Evolutionary conservation across 805 yeast genomes (phyloP).

Genomic region (Deakozyma indianensis): DNA sequence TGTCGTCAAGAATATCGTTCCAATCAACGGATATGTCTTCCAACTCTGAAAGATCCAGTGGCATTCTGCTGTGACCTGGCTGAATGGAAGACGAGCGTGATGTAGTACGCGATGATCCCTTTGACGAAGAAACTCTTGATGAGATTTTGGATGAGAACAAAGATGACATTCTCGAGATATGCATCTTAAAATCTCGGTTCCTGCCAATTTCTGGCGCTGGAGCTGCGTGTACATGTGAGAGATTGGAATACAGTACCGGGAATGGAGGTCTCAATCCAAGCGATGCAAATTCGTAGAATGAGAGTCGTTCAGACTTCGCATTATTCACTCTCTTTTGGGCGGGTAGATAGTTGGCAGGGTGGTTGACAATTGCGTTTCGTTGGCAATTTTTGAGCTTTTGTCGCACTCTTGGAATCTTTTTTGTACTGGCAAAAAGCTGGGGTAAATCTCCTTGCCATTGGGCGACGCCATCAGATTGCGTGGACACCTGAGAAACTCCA

Average conservation of each 20-base stretch:
- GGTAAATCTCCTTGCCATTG: too few relatives aligned
- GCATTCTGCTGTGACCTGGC: neutral
- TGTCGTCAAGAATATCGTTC: too few relatives aligned
- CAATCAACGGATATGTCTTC: neutral
- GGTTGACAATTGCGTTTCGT: too few relatives aligned
- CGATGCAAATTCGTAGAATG: neutral
- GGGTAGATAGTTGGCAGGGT: too few relatives aligned
- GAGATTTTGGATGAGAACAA: neutral
- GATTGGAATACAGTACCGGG: neutral
- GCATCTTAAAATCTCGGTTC: neutral
- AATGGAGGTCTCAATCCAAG: conserved; percentile 1
- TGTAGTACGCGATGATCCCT: neutral
- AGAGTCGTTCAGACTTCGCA: neutral
- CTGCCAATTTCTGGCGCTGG: neutral
- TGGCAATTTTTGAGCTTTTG: too few relatives aligned
- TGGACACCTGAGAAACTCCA: too few relatives aligned
- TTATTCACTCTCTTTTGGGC: neutral
- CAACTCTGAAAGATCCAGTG: neutral
- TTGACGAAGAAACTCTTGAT: neutral
- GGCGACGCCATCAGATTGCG: too few relatives aligned
- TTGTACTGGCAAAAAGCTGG: too few relatives aligned
- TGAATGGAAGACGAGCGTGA: neutral
- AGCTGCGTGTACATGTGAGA: neutral
- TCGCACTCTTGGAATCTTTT: too few relatives aligned
- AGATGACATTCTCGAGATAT: neutral